phyloP scores from a whole-genome alignment of 2,329 filamentous ascomycete genomes.

The Podosphaera fusca region DNA sequence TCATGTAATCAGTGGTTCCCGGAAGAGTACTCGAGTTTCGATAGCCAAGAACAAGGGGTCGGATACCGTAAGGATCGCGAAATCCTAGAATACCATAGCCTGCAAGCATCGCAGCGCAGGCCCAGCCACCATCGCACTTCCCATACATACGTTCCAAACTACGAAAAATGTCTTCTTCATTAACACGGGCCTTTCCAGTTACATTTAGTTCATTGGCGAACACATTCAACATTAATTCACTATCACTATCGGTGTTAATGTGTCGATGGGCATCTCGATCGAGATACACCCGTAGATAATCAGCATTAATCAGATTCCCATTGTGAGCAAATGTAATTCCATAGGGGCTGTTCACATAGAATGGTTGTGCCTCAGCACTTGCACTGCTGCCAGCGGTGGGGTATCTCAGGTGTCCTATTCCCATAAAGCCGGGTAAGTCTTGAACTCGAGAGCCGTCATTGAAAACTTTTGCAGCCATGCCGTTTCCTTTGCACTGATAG shows the following conservation, averaged over 20 bases:
- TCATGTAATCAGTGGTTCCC: constrained; percentile 59
- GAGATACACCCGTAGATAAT: constrained; percentile 34
- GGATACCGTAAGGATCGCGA: constrained; percentile 59
- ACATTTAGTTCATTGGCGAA: constrained; percentile 65
- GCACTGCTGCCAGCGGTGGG: constrained; percentile 69
- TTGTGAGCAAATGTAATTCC: constrained; percentile 68
- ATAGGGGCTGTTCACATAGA: constrained; percentile 75
- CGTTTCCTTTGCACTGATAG: constrained; percentile 77
- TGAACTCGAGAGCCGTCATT: constrained; percentile 50
- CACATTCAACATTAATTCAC: constrained; percentile 69
- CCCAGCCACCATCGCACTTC: constrained; percentile 51
- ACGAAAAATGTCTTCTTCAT: constrained; percentile 53
- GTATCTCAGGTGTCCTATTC: constrained; percentile 67
- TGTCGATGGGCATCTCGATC: constrained; percentile 18
- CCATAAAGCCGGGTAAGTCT: constrained; percentile 67
- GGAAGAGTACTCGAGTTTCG: constrained; percentile 39
- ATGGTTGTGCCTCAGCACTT: constrained; percentile 74
- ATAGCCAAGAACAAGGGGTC: constrained; percentile 58
- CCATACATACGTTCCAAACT: constrained; percentile 50
- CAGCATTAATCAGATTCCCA: constrained; percentile 67
- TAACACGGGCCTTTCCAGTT: constrained; percentile 60
- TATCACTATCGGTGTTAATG: constrained; percentile 67
- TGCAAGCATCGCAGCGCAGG: constrained; percentile 62
- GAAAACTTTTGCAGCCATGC: constrained; percentile 70
- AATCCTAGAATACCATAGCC: constrained; percentile 63